phyloP scores from a whole-genome alignment of 352 stramenopile genomes.

The Plasmopara halstedii region DNA sequence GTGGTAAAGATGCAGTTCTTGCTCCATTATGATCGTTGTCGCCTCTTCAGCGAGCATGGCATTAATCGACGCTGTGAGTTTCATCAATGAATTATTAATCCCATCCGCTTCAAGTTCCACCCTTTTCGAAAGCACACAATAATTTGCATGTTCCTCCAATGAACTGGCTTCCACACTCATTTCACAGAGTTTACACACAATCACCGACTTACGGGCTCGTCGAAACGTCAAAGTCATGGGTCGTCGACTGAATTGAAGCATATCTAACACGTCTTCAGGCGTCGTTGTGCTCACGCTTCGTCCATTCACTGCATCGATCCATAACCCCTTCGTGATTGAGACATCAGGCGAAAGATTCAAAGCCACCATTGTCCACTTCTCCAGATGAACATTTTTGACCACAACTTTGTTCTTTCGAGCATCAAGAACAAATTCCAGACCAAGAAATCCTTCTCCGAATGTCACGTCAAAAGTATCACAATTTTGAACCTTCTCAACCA shows the following conservation, averaged over 20 bases:
- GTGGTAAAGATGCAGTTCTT: slow-evolving; percentile 64
- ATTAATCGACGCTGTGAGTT: slow-evolving; percentile 50
- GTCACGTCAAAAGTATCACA: slow-evolving; percentile 59
- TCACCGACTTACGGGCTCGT: slow-evolving; percentile 26
- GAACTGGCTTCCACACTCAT: slow-evolving; percentile 52
- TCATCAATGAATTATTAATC: slow-evolving; percentile 59
- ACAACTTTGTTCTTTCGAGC: slow-evolving; percentile 41
- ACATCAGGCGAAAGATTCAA: slow-evolving; percentile 34
- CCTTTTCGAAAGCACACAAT: slow-evolving; percentile 67
- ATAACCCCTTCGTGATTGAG: slow-evolving; percentile 40
- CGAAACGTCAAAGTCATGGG: slow-evolving; percentile 62
- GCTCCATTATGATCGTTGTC: slow-evolving; percentile 35
- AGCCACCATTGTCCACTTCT: slow-evolving; percentile 20
- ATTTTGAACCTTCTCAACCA: slow-evolving; percentile 18
- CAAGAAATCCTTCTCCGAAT: slow-evolving; percentile 64
- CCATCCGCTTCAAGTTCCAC: slow-evolving; percentile 72
- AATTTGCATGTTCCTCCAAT: slow-evolving; percentile 74
- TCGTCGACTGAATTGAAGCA: slow-evolving; percentile 38
- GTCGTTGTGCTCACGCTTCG: slow-evolving; percentile 20
- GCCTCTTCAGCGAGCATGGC: slow-evolving; percentile 37
- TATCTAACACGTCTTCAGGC: slow-evolving; percentile 52
- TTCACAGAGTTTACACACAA: slow-evolving; percentile 81
- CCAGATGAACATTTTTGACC: slow-evolving; percentile 48
- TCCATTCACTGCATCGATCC: slow-evolving; percentile 62
- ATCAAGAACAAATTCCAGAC: slow-evolving; percentile 66